A percentile compares a stretch with the other conserved stretches of the same genome.
phyloP scores from a whole-genome alignment of 2,329 filamentous ascomycete species.

The Claviceps digitariae region DNA sequence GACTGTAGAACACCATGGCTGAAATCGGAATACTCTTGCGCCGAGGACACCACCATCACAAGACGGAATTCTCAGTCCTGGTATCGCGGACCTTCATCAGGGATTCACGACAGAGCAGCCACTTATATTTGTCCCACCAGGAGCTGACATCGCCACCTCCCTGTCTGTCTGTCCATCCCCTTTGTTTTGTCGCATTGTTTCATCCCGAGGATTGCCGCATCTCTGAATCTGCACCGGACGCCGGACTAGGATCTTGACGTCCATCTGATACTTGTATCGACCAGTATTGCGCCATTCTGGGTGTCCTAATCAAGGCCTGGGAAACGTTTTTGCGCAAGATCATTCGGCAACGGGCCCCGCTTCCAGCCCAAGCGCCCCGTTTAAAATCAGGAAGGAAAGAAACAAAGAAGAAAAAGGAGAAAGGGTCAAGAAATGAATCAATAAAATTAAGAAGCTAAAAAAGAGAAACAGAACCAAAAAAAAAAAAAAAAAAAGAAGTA shows the following conservation, averaged over 20 bases:
- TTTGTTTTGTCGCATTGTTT: background rate
- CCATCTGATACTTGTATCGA: background rate
- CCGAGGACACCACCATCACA: slow-evolving; percentile 1
- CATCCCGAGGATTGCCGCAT: slow-evolving; percentile 3
- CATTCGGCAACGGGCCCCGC: background rate
- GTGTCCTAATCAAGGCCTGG: background rate
- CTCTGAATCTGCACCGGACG: slow-evolving; percentile 1
- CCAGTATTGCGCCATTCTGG: background rate
- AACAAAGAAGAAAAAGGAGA: background rate
- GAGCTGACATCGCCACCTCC: background rate
- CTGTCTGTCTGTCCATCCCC: background rate
- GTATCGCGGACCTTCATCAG: background rate
- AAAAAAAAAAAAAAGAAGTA: background rate
- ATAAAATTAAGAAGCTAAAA: background rate
- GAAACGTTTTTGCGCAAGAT: background rate
- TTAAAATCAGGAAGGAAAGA: too few relatives aligned
- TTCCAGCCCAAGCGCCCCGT: background rate
- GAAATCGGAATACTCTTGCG: background rate
- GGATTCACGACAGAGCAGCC: slow-evolving; percentile 3
- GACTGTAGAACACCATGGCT: background rate
- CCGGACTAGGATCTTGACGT: background rate
- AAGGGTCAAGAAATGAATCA: background rate
- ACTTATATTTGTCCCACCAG: slow-evolving; percentile 2
- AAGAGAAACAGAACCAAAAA: background rate
- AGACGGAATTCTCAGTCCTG: background rate